Base-by-base conservation (phyloP, 768 basidiomycete species). In the Termitomyces eurrhizus region DNA sequence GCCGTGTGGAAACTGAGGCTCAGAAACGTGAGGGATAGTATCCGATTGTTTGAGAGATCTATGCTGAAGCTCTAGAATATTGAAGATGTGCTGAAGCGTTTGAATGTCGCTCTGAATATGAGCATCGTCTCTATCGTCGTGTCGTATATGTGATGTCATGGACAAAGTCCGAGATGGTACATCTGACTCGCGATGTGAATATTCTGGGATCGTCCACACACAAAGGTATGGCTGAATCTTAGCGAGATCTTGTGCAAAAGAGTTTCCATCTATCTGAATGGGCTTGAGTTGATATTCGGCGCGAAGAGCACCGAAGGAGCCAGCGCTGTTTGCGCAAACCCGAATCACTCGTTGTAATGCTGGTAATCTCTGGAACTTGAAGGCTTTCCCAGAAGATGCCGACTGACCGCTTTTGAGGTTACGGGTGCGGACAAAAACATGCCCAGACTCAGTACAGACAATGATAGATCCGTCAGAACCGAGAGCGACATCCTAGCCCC, bases 371-470 rank as follows among this genome's bases (percentile, higher is more conserved):
- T 88, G 84, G 70, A 94, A 96, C 74, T 89, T 94, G 77, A 83
- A 83, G 1, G 83, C 69, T 69, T 88, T 89, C 29, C 66, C 71
- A 16, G 65, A 62, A 32, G 64, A 61, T 8, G 65, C 50, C 26
- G 66, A 66, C 36, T 72, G 68, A 11, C 70, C 69, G 62, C 61
- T 65, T 61, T 73, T 76, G 7, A 71, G 62, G 60, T 75, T 84
- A 32, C 93, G 83, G 21, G 86, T 80, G 26, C 95, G 89, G 26
- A 95, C 81, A 68, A 90, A 98, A 36, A 96, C 95, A 66, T 98
- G 95, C 0, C 96, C 96, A 4, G 96, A 95, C 63, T 90, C 86
- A 1, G 96, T 98, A 74, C 93, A 97, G 50, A 98, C 82, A 69
- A 97, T 88, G 68, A 97, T 83, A 16, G 89, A 84, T 4, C 95